Evolutionary conservation across 1,284 basidiomycete genomes (phyloP).

Genomic region (Mycena citricolor): DNA sequence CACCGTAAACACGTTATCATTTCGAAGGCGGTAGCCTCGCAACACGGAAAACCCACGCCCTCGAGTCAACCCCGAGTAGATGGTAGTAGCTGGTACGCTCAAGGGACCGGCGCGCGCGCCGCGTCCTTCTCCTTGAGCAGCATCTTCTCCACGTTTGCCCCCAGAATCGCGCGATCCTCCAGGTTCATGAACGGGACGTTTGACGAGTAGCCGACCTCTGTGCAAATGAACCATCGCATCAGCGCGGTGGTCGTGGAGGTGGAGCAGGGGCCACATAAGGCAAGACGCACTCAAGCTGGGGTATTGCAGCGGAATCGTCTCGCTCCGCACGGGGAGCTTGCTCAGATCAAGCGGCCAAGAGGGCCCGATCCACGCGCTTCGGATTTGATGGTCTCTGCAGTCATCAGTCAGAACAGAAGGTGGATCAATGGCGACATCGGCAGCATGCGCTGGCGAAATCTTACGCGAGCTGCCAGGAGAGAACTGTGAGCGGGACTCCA

Average conservation of each 20-base stretch:
- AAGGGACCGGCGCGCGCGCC: slow-evolving; percentile 45
- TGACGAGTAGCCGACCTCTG: slow-evolving; percentile 58
- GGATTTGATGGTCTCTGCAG: slow-evolving; percentile 59
- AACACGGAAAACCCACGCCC: too few species aligned
- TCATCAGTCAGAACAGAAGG: slow-evolving; percentile 6
- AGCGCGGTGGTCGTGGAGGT: too few species aligned
- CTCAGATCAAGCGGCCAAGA: slow-evolving; percentile 65
- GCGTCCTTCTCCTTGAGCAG: slow-evolving; percentile 53
- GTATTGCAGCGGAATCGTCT: slow-evolving; percentile 68
- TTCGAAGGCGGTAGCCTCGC: too few species aligned
- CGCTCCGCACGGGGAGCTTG: slow-evolving; percentile 46
- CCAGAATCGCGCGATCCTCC: slow-evolving; percentile 49
- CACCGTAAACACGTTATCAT: background rate
- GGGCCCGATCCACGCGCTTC: slow-evolving; percentile 71
- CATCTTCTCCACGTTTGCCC: slow-evolving; percentile 48
- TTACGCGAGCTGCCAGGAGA: slow-evolving; percentile 28
- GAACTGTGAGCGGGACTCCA: background rate
- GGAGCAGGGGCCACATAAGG: too few species aligned
- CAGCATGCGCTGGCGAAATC: too few species aligned
- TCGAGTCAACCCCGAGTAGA: too few species aligned
- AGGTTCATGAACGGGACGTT: slow-evolving; percentile 39
- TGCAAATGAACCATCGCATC: too few species aligned
- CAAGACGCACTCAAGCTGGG: slow-evolving; percentile 56
- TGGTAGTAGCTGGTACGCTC: too few species aligned
- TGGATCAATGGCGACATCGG: background rate